These are phyloP conservation scores for Mallotus nudiflorus DNA, from an alignment of 345 rosid species.

Conservation along the genomic window DNA sequence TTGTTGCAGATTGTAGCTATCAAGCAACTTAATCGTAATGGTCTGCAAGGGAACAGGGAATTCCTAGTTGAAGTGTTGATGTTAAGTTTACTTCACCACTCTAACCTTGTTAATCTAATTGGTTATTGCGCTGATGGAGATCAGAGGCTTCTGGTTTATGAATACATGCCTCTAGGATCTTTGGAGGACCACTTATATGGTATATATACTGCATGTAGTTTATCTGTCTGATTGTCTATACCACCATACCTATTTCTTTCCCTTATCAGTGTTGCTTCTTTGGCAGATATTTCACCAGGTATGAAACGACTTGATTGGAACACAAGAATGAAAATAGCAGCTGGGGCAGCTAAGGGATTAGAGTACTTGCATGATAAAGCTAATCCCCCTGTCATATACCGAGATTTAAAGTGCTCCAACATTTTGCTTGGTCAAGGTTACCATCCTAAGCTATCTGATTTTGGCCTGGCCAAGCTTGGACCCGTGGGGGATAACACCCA, in stretches of 20 bases:
- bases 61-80: slow-evolving; percentile 84
- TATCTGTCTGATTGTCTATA: not conserved
- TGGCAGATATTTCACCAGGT: slow-evolving; percentile 52
- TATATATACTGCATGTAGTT: slow-evolving; percentile 19
- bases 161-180: slow-evolving; percentile 85
- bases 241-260: not conserved
- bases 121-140: slow-evolving; percentile 92
- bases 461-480: slow-evolving; percentile 94
- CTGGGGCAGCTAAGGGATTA: slow-evolving; percentile 83
- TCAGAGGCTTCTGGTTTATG: slow-evolving; percentile 84
- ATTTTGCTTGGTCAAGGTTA: slow-evolving; percentile 76
- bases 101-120: slow-evolving; percentile 80
- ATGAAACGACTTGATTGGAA: slow-evolving; percentile 72
- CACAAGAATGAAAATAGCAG: slow-evolving; percentile 83
- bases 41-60: slow-evolving; percentile 80
- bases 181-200: slow-evolving; percentile 83
- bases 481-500: slow-evolving; percentile 89
- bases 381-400: slow-evolving; percentile 80
- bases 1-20: slow-evolving; percentile 71
- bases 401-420: slow-evolving; percentile 86
- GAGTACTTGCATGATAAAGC: slow-evolving; percentile 80
- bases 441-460: slow-evolving; percentile 83
- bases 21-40: slow-evolving; percentile 86
- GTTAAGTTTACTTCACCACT: slow-evolving; percentile 71
- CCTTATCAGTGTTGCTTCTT: not conserved